Base-by-base conservation (phyloP, 2,329 filamentous ascomycete species). In the Sphaerulina vaccinii region DNA sequence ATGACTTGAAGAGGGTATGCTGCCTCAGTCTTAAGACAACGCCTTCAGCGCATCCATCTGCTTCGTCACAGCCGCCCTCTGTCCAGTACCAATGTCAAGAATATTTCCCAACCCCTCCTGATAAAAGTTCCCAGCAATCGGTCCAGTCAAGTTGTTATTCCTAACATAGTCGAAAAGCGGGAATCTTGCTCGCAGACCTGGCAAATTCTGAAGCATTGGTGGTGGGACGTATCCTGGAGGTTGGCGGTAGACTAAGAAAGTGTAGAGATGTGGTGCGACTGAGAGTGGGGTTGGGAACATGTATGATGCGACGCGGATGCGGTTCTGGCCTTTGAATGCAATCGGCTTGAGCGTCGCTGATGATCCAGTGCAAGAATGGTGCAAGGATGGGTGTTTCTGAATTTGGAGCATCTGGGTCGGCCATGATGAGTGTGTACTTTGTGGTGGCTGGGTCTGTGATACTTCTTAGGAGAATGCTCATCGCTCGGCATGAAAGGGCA, bases 391-490 rank as follows among this genome's bases (percentile, higher is more conserved):
- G 54, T 16, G 44, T 36, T 3, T 46, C 51, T 7, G 56, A 56
- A 38, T 54, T 51, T 6, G 62, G 59, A 13, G 60, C 62, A 40
- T 64, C 62, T 2, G 61, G 61, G 47, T 65, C 60, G 50, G 60
- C 55, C 37, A 62, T 51, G 51, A 64, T 55, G 55, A 62, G 51
- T 23, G 57, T 59, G 54, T 63, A 64, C 16, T 62, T 62, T 5
- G 61, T 64, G 11, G 24, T 60, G 8, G 49, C 19, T 11, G 62
- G 56, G 29, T 63, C 49, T 45, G 23, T 9, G n/a, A n/a, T n/a
- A n/a, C n/a, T n/a, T n/a, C n/a, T n/a, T n/a, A n/a, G 22, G 8
- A 18, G 24, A 2, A 5, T 23, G 16, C n/a, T n/a, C n/a, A n/a
- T n/a, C n/a, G n/a, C n/a, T n/a, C n/a, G n/a, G n/a, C n/a, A n/a